phyloP scores from a whole-genome alignment of 2,329 filamentous ascomycete genomes.

The Penicillium fuscoglaucum region DNA sequence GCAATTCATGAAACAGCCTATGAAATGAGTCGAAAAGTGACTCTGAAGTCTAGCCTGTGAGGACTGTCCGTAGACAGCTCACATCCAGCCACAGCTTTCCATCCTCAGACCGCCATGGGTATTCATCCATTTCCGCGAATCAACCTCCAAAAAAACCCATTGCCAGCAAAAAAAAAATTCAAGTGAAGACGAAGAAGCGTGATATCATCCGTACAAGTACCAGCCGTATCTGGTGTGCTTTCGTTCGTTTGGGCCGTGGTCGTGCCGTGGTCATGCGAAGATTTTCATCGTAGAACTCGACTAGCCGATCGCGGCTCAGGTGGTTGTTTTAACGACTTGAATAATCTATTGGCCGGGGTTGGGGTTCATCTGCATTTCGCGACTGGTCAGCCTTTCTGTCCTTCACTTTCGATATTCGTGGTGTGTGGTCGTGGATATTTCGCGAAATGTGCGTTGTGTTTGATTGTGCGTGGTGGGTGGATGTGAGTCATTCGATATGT shows the following conservation, averaged over 20 bases:
- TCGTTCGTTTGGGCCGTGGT: conserved; percentile 28
- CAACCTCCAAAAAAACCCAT: conserved; percentile 24
- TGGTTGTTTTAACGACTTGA: conserved; percentile 25
- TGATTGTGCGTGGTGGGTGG: conserved; percentile 28
- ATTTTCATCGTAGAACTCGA: conserved; percentile 27
- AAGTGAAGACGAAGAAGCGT: conserved; percentile 31
- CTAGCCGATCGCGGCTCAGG: conserved; percentile 25
- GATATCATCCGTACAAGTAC: conserved; percentile 35
- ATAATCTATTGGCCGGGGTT: conserved; percentile 69
- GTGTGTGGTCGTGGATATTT: conserved; percentile 10
- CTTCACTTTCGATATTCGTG: conserved; percentile 9
- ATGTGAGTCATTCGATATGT: conserved; percentile 31
- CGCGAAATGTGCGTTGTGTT: background rate
- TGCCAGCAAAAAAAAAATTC: conserved; percentile 28
- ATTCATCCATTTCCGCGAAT: conserved; percentile 23
- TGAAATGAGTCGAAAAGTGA: conserved; percentile 26
- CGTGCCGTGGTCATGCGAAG: conserved; percentile 24
- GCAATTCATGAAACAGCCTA: conserved; percentile 31
- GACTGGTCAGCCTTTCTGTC: conserved; percentile 20
- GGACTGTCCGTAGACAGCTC: conserved; percentile 12
- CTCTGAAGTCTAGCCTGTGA: conserved; percentile 18
- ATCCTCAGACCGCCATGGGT: conserved; percentile 25
- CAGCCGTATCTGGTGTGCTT: conserved; percentile 28
- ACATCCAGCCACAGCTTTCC: conserved; percentile 23
- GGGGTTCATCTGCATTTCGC: conserved; percentile 71